A percentile compares a stretch with the other conserved stretches of the same genome.
phyloP scores from a whole-genome alignment of 1,284 basidiomycete species.

The Microbotryum intermedium region DNA sequence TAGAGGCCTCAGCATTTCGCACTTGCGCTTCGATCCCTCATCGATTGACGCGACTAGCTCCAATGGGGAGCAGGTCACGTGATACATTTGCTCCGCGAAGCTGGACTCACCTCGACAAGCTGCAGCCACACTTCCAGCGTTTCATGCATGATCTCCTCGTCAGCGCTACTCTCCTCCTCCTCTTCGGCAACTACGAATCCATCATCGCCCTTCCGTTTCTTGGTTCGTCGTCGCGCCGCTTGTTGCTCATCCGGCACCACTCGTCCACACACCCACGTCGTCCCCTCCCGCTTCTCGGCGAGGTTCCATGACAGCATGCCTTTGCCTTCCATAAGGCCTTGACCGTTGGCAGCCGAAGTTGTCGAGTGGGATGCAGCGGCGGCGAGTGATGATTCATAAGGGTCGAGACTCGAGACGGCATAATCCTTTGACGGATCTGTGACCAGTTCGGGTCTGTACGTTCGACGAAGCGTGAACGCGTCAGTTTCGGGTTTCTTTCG shows the following conservation, averaged over 20 bases:
- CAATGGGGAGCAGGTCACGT: background rate
- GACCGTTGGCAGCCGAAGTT: background rate
- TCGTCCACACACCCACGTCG: constrained; percentile 22
- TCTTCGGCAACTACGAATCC: background rate
- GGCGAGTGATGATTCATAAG: constrained; percentile 24
- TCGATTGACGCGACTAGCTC: background rate
- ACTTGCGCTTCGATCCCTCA: too few relatives aligned
- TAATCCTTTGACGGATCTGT: constrained; percentile 27
- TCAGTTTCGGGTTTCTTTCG: background rate
- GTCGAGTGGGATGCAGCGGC: background rate
- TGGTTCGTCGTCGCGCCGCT: constrained; percentile 4
- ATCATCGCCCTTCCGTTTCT: constrained; percentile 8
- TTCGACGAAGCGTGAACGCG: background rate
- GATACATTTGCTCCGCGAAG: background rate
- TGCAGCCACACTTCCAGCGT: constrained; percentile 30
- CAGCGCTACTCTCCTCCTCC: constrained; percentile 12
- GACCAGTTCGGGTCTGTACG: constrained; percentile 24
- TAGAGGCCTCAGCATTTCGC: background rate
- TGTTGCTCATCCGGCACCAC: constrained; percentile 3
- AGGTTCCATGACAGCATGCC: constrained; percentile 31
- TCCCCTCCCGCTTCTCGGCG: constrained; percentile 29
- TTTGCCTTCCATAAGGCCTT: constrained; percentile 29
- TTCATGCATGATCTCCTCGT: constrained; percentile 10
- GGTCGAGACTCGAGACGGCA: constrained; percentile 28
- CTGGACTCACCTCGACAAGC: constrained; percentile 23